A percentile compares a stretch with the other conserved stretches of the same genome.
Conservation (phyloP, 208 protist species). For the Acanthamoeba lenticulata region DNA sequence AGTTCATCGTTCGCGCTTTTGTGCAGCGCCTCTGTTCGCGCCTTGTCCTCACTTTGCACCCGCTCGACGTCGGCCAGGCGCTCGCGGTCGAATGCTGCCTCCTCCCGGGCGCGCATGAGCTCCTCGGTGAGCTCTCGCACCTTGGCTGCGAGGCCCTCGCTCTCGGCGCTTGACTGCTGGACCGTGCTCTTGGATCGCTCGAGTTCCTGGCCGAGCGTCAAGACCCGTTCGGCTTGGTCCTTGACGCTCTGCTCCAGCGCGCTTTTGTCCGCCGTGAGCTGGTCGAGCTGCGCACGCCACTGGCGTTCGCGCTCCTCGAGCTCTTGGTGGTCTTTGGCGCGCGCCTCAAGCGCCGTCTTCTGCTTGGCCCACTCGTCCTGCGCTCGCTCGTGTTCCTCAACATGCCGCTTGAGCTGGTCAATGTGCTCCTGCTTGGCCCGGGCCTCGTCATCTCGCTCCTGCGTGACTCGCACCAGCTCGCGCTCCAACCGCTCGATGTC, state of each 20-base stretch:
- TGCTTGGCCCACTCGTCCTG: background rate
- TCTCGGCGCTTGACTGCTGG: background rate
- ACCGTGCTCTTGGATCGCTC: background rate
- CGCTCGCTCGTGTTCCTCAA: background rate
- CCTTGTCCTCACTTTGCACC: background rate
- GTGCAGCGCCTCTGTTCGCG: background rate
- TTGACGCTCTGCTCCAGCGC: background rate
- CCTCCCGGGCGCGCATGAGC: background rate
- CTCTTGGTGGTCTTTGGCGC: background rate
- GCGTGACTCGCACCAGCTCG: background rate
- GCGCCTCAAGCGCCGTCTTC: background rate
- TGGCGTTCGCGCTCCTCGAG: background rate
- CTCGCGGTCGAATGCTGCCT: background rate
- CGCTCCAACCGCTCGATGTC: slow-evolving; percentile 14
- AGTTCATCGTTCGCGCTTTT: background rate
- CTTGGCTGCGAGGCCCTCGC: background rate
- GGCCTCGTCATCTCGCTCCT: background rate
- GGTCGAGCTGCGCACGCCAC: background rate
- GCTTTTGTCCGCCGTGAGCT: background rate
- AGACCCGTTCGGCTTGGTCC: background rate
- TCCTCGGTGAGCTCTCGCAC: slow-evolving; percentile 28
- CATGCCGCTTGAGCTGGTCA: background rate
- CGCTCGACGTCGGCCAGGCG: background rate
- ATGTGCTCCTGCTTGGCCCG: background rate
- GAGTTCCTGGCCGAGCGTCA: background rate